phyloP scores from a whole-genome alignment of 2,329 filamentous ascomycete species.

The Westerdykella ornata region DNA sequence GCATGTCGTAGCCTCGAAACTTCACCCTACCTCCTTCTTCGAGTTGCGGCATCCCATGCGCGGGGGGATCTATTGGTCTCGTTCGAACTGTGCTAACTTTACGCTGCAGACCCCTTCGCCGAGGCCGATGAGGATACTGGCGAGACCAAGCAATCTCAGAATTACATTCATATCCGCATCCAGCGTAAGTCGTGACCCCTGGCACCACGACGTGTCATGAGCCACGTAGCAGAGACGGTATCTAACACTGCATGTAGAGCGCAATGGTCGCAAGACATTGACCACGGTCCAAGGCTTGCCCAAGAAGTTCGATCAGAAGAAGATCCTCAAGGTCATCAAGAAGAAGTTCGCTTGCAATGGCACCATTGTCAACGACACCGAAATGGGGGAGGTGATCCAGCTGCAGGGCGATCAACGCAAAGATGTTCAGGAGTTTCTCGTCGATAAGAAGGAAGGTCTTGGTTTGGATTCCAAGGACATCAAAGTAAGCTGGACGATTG shows the following conservation, averaged over 20 bases:
- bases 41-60: background rate
- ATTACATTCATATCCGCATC: constrained; percentile 99
- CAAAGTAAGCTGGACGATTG: constrained; percentile 57
- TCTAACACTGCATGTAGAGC: constrained; percentile 61
- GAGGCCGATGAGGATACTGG: constrained; percentile 99
- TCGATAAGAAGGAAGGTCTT: constrained; percentile 90
- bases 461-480: constrained; percentile 94
- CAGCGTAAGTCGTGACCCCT: constrained; percentile 65
- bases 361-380: constrained; percentile 90
- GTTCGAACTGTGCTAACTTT: constrained; percentile 4
- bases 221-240: constrained; percentile 5
- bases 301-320: constrained; percentile 99
- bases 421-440: constrained; percentile 95
- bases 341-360: constrained; percentile 99
- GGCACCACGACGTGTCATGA: constrained; percentile 1
- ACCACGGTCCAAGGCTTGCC: constrained; percentile 98
- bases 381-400: constrained; percentile 99
- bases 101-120: constrained; percentile 82
- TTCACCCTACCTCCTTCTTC: background rate
- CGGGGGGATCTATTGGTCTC: background rate
- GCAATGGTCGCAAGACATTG: constrained; percentile 99
- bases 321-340: constrained; percentile 99
- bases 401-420: constrained; percentile 99
- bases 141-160: constrained; percentile 90
- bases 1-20: background rate